A percentile compares a stretch with the other conserved stretches of the same genome.
These are phyloP conservation scores for Pseudogymnoascus sp. DNA, from an alignment of 2,329 filamentous ascomycete species.

Conservation along the genomic window DNA sequence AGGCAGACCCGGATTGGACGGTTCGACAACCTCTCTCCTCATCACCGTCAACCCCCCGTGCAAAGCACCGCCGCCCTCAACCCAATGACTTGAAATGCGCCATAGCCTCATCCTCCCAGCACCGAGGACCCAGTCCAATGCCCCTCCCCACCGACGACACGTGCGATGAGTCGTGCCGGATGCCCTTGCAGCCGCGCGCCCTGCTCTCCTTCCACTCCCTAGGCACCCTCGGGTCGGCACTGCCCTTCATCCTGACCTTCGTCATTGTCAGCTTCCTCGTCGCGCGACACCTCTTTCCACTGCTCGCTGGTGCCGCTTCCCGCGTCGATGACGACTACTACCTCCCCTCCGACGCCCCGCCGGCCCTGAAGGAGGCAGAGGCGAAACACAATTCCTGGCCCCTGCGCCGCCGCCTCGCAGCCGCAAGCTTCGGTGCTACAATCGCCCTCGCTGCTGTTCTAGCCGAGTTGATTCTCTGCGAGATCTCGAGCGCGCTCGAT, in stretches of 20 bases:
- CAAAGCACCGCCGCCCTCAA: neutral
- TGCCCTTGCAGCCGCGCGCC: neutral
- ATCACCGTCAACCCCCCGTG: neutral
- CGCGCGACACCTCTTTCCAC: constrained; percentile 61
- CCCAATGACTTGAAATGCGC: constrained; percentile 7
- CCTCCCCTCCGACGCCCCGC: constrained; percentile 54
- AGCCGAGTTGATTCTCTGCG: constrained; percentile 72
- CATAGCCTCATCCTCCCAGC: constrained; percentile 1
- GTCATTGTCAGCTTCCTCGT: constrained; percentile 52
- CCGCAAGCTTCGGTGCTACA: constrained; percentile 65
- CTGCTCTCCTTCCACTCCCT: neutral
- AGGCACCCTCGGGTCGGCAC: constrained; percentile 22
- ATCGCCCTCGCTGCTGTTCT: constrained; percentile 70
- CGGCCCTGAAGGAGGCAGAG: constrained; percentile 48
- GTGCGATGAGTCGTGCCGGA: constrained; percentile 16
- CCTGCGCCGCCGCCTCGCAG: constrained; percentile 43
- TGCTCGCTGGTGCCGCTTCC: constrained; percentile 51
- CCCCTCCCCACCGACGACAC: constrained; percentile 22
- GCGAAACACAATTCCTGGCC: constrained; percentile 49
- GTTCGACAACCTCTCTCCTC: neutral
- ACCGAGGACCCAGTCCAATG: constrained; percentile 21
- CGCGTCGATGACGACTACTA: constrained; percentile 51
- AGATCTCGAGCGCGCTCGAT: constrained; percentile 70
- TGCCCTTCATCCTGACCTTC: constrained; percentile 67
- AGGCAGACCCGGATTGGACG: neutral